Conservation (phyloP, 805 yeast species). For the Priceomyces fermenticarens region DNA sequence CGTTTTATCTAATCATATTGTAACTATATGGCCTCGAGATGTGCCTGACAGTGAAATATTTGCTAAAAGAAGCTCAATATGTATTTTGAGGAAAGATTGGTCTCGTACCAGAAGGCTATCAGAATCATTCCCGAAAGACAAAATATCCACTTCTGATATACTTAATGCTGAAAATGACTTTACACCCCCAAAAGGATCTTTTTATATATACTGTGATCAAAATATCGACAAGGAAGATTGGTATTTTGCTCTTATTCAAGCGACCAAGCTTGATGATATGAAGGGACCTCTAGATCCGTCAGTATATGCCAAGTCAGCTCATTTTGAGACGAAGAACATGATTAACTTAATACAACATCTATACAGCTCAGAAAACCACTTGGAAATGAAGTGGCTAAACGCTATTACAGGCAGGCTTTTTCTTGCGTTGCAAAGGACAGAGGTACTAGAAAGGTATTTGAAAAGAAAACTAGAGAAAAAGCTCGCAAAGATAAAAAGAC, state of each 20-base stretch:
- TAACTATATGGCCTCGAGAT: constrained; percentile 82
- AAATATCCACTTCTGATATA: constrained; percentile 23
- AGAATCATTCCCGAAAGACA: constrained; percentile 14
- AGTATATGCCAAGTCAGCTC: constrained; percentile 67
- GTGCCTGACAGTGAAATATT: constrained; percentile 75
- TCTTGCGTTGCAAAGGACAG: constrained; percentile 71
- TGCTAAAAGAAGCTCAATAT: constrained; percentile 75
- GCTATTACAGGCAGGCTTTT: constrained; percentile 83
- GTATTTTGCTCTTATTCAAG: constrained; percentile 82
- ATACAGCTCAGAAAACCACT: constrained; percentile 79
- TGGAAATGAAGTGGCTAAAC: constrained; percentile 86
- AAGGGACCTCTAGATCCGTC: constrained; percentile 40
- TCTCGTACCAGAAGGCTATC: constrained; percentile 18
- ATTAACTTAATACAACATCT: constrained; percentile 70
- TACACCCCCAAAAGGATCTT: constrained; percentile 37
- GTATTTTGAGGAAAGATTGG: constrained; percentile 54
- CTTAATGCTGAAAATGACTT: constrained; percentile 17
- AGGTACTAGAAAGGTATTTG: constrained; percentile 55
- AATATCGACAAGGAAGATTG: constrained; percentile 89
- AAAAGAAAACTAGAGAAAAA: constrained; percentile 64
- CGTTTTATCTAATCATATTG: constrained; percentile 66
- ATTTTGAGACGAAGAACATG: constrained; percentile 68
- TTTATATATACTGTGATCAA: constrained; percentile 70
- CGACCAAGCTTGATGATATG: constrained; percentile 48
- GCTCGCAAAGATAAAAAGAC: constrained; percentile 74